Conservation (phyloP, 345 rosid species). For the Euphorbia tirucalli region DNA sequence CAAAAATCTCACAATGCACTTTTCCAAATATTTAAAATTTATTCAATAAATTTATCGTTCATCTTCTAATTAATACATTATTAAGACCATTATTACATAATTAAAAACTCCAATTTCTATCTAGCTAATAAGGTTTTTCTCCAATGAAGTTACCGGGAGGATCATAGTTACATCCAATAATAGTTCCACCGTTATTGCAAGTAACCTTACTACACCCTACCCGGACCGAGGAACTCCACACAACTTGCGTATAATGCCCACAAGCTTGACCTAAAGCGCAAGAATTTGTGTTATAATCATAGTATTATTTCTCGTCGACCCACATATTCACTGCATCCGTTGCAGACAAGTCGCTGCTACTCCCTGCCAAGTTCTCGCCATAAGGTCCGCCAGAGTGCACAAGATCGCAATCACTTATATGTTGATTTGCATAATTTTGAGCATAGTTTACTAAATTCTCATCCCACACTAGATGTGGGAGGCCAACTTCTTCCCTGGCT, state of each 20-base stretch:
- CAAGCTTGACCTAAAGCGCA: constrained; percentile 49
- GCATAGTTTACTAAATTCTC: constrained; percentile 38
- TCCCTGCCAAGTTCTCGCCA: constrained; percentile 40
- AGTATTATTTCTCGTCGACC: constrained; percentile 49
- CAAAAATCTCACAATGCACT: too few species aligned
- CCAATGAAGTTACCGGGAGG: constrained; percentile 54
- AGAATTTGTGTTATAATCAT: constrained; percentile 48
- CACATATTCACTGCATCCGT: constrained; percentile 47
- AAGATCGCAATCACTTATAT: constrained; percentile 27
- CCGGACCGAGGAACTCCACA: constrained; percentile 52
- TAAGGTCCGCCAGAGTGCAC: constrained; percentile 38
- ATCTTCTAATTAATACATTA: too few species aligned
- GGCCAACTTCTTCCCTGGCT: constrained; percentile 25
- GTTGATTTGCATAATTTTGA: constrained; percentile 23
- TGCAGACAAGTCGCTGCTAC: constrained; percentile 22
- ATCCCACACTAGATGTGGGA: constrained; percentile 40
- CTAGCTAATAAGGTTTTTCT: constrained; percentile 38
- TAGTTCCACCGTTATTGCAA: constrained; percentile 50
- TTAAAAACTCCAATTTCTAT: too few species aligned
- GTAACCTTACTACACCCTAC: constrained; percentile 67
- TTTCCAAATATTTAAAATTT: too few species aligned
- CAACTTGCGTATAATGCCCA: constrained; percentile 72
- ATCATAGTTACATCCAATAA: constrained; percentile 59
- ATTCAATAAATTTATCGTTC: too few species aligned
- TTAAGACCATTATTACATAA: too few species aligned